Percentiles rank a stretch among this genome's conserved stretches.
Evolutionary conservation across 805 yeast genomes (phyloP).

Genomic region (Starmera quercuum): DNA sequence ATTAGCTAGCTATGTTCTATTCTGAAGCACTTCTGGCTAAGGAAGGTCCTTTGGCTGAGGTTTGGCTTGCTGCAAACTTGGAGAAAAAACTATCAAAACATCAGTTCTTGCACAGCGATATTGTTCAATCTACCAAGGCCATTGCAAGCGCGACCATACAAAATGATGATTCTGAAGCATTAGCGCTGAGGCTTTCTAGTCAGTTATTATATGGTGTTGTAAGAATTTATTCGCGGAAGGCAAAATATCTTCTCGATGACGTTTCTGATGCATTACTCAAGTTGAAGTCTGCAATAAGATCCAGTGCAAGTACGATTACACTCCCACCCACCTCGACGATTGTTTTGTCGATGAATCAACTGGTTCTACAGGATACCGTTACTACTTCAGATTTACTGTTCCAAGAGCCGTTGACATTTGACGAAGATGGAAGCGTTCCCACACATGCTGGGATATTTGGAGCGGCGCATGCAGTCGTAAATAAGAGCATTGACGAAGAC

Average conservation of each 20-base stretch:
- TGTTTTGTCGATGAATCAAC: conserved; percentile 47
- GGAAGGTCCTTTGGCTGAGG: conserved; percentile 81
- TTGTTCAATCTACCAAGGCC: conserved; percentile 58
- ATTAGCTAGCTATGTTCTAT: conserved; percentile 45
- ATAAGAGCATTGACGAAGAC: conserved; percentile 11
- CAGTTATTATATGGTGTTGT: conserved; percentile 84
- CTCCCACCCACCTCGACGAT: conserved; percentile 56
- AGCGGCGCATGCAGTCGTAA: conserved; percentile 7
- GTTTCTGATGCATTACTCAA: conserved; percentile 69
- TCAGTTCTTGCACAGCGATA: conserved; percentile 65
- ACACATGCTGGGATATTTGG: conserved; percentile 11
- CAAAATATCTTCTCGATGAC: conserved; percentile 76
- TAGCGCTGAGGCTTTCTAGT: conserved; percentile 78
- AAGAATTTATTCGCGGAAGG: conserved; percentile 77
- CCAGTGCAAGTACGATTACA: conserved; percentile 39
- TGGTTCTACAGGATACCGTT: conserved; percentile 68
- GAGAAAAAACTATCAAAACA: conserved; percentile 69
- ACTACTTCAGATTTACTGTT: conserved; percentile 68
- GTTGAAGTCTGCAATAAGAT: conserved; percentile 58
- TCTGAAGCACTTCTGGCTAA: conserved; percentile 49
- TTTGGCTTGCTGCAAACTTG: conserved; percentile 89
- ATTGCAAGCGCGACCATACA: conserved; percentile 40
- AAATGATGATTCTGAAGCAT: conserved; percentile 36
- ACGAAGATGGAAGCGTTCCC: conserved; percentile 14
- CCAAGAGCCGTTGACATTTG: conserved; percentile 46